A percentile compares a stretch with the other conserved stretches of the same genome.
phyloP scores from a whole-genome alignment of 1,139 yeast genomes.

The Kodamaea derodonti region DNA sequence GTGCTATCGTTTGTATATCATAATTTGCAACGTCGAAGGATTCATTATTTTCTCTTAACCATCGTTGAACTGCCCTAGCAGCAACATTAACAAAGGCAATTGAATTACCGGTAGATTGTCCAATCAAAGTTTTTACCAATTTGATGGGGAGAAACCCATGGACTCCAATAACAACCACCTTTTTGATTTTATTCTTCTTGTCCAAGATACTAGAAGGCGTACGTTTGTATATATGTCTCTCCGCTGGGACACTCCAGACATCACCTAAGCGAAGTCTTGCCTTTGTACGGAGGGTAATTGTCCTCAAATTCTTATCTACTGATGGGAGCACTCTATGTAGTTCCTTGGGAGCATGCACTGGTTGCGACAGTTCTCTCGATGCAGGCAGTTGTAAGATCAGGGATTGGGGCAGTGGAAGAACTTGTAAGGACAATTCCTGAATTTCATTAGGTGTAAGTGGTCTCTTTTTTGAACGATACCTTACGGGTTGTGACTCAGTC shows the following conservation, averaged over 20 bases:
- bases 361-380: slow-evolving; percentile 1
- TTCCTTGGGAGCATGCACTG: slow-evolving; percentile 2
- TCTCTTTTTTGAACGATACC: slow-evolving; percentile 28
- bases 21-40: slow-evolving; percentile 17
- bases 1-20: slow-evolving; percentile 43
- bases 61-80: slow-evolving; percentile 31
- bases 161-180: slow-evolving; percentile 42
- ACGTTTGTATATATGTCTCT: slow-evolving; percentile 31
- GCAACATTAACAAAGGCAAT: slow-evolving; percentile 32
- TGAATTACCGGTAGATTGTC: slow-evolving; percentile 46
- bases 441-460: slow-evolving; percentile 36
- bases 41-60: slow-evolving; percentile 32
- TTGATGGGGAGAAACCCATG: slow-evolving; percentile 55
- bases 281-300: slow-evolving; percentile 37
- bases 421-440: slow-evolving; percentile 21
- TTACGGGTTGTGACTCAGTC: slow-evolving; percentile 39
- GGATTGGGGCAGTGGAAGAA: slow-evolving; percentile 2
- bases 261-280: slow-evolving; percentile 35
- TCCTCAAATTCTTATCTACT: slow-evolving; percentile 30
- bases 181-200: slow-evolving; percentile 22
- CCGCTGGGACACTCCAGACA: slow-evolving; percentile 25
- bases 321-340: slow-evolving; percentile 19
- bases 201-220: slow-evolving; percentile 12
- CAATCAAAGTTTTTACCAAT: slow-evolving; percentile 42
- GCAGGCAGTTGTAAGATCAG: neutral